Conservation (phyloP, 352 stramenopile species). For the Phytophthora pseudosyringae region DNA sequence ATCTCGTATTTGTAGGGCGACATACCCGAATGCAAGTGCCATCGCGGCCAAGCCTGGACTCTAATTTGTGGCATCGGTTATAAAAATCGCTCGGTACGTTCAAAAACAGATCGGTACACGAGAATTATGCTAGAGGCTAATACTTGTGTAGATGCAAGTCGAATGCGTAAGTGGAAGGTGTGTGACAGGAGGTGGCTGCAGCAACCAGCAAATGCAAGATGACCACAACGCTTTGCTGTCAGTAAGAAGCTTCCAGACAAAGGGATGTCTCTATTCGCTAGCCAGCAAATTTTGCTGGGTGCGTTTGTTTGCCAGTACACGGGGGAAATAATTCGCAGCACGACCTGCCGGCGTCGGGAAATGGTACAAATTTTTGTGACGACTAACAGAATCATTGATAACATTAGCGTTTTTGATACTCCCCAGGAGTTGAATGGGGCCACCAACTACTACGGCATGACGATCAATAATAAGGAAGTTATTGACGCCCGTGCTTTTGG, state of each 20-base stretch:
- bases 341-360: neutral
- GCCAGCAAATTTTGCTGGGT: neutral
- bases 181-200: conserved; percentile 3
- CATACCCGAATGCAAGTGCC: conserved; percentile 11
- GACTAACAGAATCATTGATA: neutral
- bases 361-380: neutral
- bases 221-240: neutral
- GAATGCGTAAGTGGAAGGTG: conserved; percentile 13
- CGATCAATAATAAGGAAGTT: neutral
- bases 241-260: conserved; percentile 12
- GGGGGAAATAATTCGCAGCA: neutral
- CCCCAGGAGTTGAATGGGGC: neutral
- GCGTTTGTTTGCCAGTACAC: conserved; percentile 18
- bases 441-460: conserved; percentile 12
- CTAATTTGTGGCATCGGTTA: conserved; percentile 1
- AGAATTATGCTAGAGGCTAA: neutral
- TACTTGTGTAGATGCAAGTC: conserved; percentile 14
- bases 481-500: conserved; percentile 7
- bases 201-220: conserved; percentile 22
- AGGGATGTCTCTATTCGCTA: conserved; percentile 5
- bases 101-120: neutral
- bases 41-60: neutral
- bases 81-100: conserved; percentile 12
- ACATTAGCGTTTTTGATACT: neutral
- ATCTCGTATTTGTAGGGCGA: conserved; percentile 1